Evolutionary conservation across 768 basidiomycete species (phyloP).

Genomic region (Lentinula raphanica): DNA sequence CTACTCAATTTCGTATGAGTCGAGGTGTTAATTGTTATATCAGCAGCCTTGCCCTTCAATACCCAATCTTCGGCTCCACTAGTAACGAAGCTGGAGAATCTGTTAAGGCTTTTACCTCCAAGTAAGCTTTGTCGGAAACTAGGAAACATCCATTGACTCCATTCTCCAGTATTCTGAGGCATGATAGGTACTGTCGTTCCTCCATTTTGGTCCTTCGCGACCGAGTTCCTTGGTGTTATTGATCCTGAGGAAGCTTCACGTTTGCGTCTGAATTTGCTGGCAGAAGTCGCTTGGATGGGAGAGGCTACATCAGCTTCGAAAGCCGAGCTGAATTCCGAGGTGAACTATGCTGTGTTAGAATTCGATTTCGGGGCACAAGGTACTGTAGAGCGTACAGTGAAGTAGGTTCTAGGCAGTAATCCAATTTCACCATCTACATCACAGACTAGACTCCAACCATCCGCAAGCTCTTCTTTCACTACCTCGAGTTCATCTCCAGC

Average conservation of each 20-base stretch:
- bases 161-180: slow-evolving; percentile 66
- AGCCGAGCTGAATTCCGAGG: slow-evolving; percentile 53
- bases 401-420: slow-evolving; percentile 65
- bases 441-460: slow-evolving; percentile 78
- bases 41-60: slow-evolving; percentile 53
- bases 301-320: slow-evolving; percentile 37
- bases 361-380: background rate
- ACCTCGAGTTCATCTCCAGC: slow-evolving; percentile 70
- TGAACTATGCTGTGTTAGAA: slow-evolving; percentile 41
- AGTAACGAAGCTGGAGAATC: slow-evolving; percentile 84
- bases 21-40: slow-evolving; percentile 18
- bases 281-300: slow-evolving; percentile 10
- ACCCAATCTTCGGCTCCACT: slow-evolving; percentile 83
- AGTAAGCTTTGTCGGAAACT: slow-evolving; percentile 69
- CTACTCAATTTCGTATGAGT: slow-evolving; percentile 19
- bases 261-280: slow-evolving; percentile 12
- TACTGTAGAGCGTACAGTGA: slow-evolving; percentile 47
- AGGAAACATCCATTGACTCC: slow-evolving; percentile 46
- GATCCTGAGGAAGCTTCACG: slow-evolving; percentile 39
- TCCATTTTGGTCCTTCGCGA: background rate
- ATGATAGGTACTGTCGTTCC: slow-evolving; percentile 35
- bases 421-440: slow-evolving; percentile 56
- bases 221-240: slow-evolving; percentile 37
- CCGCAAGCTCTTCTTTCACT: slow-evolving; percentile 66
- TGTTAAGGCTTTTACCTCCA: slow-evolving; percentile 72